Percentiles rank a stretch among this genome's conserved stretches.
Evolutionary conservation across 2,329 filamentous ascomycete species (phyloP).

Genomic region (Orbilia ellipsospora): DNA sequence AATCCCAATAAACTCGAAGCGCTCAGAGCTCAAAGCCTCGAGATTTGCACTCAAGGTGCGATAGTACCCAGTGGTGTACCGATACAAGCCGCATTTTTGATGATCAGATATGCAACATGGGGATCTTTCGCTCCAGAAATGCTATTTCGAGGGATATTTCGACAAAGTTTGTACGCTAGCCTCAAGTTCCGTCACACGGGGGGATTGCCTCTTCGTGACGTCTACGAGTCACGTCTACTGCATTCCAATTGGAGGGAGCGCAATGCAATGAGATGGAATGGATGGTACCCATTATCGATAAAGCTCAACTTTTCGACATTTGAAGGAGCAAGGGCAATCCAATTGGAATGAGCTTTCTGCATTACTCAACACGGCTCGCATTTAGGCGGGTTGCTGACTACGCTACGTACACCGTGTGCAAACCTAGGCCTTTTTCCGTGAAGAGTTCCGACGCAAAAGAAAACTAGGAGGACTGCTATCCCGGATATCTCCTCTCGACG

Average conservation of each 20-base stretch:
- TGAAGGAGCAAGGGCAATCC: not conserved
- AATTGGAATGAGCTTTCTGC: not conserved
- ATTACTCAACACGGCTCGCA: slow-evolving; percentile 36
- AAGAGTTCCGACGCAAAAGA: slow-evolving; percentile 5
- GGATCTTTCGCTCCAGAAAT: not conserved
- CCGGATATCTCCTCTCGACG: not conserved
- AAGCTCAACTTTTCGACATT: not conserved
- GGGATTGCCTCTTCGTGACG: not conserved
- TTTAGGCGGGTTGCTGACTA: slow-evolving; percentile 8
- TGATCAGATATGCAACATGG: not conserved
- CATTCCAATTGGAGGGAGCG: not conserved
- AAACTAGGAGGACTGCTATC: not conserved
- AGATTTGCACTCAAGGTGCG: too few relatives aligned
- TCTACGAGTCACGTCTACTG: not conserved
- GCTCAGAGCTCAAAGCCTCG: too few relatives aligned
- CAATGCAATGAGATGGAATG: not conserved
- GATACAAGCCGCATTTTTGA: not conserved
- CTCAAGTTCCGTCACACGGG: not conserved
- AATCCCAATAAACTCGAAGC: too few relatives aligned
- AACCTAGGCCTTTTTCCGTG: not conserved
- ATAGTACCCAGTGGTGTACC: not conserved
- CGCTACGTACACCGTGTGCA: too few relatives aligned
- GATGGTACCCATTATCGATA: slow-evolving; percentile 7
- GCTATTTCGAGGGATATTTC: slow-evolving; percentile 22
- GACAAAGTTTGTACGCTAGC: slow-evolving; percentile 5